Base-by-base conservation (phyloP, 2,329 filamentous ascomycete genomes). In the Zasmidium angulare region DNA sequence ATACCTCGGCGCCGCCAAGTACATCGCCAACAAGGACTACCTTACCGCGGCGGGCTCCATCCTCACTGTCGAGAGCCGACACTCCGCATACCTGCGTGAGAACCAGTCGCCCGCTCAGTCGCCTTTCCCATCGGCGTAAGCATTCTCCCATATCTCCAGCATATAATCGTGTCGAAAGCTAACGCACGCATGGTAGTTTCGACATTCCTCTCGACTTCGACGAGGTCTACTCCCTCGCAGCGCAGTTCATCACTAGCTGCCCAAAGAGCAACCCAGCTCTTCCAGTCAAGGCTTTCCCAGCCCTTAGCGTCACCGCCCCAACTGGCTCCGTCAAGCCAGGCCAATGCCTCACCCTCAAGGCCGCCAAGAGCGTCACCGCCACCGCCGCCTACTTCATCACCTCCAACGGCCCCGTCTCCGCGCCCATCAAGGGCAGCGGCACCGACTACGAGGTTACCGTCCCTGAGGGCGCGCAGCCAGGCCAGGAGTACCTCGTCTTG, bases 21-120 rank as follows among this genome's bases (percentile, higher is more conserved):
- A 78, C 60, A 86, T 85, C 62, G 78, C 81, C 61, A 79, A 81
- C 71, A 81, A 84, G 63, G 75, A 76, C 21, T 87, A 87, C 74
- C 75, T 89, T 49, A 83, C 82, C 0, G 81, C 81, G 2, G 86
- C 86, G 1, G 86, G 82, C 23, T 82, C 82, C 57, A 86, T 90
- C 68, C 77, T 89, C 31, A 84, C 84, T 26, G 82, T 88, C 57
- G 86, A 89, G 68, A 81, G 86, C 29, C 82, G 86, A 10, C 86
- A 89, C 76, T 82, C 82, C 1, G 77, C 87, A 2, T 87, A 86
- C 75, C 76, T 88, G 64, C 70, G 68, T 52, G 62, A 64, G 50
- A 60, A 58, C 55, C 58, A 65, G 10, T 73, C 81, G 19, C 65
- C 65, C 46, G 57, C 56, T 11, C 55, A 67, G 71, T 73, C 14